Percentiles rank a stretch among this genome's conserved stretches.
Conservation (phyloP, 1,284 basidiomycete species). For the Melanopsichium pennsylvanicum region DNA sequence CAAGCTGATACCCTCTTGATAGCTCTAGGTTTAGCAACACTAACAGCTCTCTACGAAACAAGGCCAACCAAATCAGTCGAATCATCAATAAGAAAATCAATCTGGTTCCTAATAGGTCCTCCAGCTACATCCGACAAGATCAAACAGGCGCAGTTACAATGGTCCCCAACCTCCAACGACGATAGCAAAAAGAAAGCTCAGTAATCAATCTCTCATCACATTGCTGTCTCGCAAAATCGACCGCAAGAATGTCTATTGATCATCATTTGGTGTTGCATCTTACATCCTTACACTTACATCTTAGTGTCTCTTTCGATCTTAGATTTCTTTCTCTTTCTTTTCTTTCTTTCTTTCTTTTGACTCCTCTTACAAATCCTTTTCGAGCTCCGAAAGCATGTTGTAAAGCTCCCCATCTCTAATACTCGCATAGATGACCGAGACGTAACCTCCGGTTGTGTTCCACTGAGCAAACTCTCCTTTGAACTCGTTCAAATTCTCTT, state of each 20-base stretch:
- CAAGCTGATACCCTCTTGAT: constrained; percentile 44
- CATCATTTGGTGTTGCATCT: no score
- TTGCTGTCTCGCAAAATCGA: no score
- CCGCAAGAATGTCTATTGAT: no score
- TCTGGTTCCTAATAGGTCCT: constrained; percentile 18
- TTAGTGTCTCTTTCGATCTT: no score
- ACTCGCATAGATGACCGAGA: constrained; percentile 47
- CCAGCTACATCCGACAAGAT: constrained; percentile 14
- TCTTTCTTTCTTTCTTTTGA: no score
- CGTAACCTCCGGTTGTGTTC: constrained; percentile 48
- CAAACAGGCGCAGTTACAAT: constrained; percentile 25
- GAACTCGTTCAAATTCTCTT: constrained; percentile 57
- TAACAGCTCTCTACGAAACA: constrained; percentile 45
- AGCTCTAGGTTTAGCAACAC: constrained; percentile 35
- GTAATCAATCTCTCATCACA: not conserved
- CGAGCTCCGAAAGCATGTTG: constrained; percentile 38
- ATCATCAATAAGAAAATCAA: not conserved
- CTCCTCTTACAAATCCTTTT: constrained; percentile 26
- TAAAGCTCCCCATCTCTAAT: constrained; percentile 54
- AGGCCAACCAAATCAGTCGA: constrained; percentile 34
- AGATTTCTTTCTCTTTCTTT: no score
- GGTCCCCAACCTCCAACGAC: not conserved
- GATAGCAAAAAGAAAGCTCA: constrained; percentile 13
- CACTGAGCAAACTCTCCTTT: constrained; percentile 42
- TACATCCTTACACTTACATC: no score